These are phyloP conservation scores for Malania oleifera DNA, from an alignment of 164 flowering plant species.

Conservation along the genomic window DNA sequence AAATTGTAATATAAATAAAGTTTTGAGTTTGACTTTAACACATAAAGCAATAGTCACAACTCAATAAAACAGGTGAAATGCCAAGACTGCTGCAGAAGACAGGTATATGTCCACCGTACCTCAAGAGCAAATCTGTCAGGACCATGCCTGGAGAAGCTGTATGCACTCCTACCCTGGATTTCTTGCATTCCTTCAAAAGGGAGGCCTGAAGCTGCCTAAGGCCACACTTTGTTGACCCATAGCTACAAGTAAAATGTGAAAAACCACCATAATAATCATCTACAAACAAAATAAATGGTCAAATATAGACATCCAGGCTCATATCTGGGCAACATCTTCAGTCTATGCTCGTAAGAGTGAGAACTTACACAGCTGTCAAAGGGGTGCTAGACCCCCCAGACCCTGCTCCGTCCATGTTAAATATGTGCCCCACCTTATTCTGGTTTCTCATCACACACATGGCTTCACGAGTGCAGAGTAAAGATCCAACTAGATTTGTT, in stretches of 20 bases:
- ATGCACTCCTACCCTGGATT: slow-evolving; percentile 83
- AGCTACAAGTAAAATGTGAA: slow-evolving; percentile 36
- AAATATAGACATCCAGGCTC: neutral
- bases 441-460: slow-evolving; percentile 66
- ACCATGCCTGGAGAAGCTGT: slow-evolving; percentile 99
- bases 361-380: slow-evolving; percentile 91
- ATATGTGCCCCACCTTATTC: slow-evolving; percentile 74
- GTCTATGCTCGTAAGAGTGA: neutral
- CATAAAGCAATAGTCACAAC: no score
- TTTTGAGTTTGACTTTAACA: no score
- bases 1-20: no score
- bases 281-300: neutral
- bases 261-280: slow-evolving; percentile 1
- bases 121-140: slow-evolving; percentile 84
- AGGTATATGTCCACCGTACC: slow-evolving; percentile 33
- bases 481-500: slow-evolving; percentile 86
- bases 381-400: slow-evolving; percentile 99
- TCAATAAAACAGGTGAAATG: neutral
- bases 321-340: neutral
- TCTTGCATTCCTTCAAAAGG: slow-evolving; percentile 71
- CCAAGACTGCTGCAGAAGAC: neutral
- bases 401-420: slow-evolving; percentile 99
- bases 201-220: slow-evolving; percentile 92
- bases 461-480: slow-evolving; percentile 93
- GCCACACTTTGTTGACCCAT: slow-evolving; percentile 96